phyloP scores from a whole-genome alignment of 2,329 filamentous ascomycete genomes.

The Nakataea oryzae region DNA sequence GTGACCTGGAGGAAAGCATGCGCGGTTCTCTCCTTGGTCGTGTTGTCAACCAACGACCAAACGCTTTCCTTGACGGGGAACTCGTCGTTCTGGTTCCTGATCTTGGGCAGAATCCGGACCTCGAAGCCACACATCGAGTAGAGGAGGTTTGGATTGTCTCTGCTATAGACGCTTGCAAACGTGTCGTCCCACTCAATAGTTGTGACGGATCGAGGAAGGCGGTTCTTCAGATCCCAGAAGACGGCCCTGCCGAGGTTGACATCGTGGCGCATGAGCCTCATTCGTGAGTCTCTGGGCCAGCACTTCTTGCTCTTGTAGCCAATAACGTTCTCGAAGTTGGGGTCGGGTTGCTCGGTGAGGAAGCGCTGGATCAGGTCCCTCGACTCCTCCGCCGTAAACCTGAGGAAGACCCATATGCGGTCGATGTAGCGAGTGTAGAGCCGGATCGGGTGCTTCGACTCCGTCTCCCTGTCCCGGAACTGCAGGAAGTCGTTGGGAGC shows the following conservation, averaged over 20 bases:
- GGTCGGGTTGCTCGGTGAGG: constrained; percentile 94
- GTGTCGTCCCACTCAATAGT: constrained; percentile 99
- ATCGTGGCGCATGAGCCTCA: constrained; percentile 97
- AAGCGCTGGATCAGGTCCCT: constrained; percentile 94
- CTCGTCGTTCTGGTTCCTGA: constrained; percentile 87
- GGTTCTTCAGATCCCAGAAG: constrained; percentile 98
- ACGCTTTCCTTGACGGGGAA: constrained; percentile 97
- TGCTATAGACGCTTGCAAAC: constrained; percentile 94
- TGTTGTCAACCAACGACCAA: constrained; percentile 94
- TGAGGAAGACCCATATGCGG: constrained; percentile 95
- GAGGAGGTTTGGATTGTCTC: constrained; percentile 91
- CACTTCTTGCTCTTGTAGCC: constrained; percentile 99
- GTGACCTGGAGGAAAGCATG: constrained; percentile 97
- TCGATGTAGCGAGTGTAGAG: constrained; percentile 98
- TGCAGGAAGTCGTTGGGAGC: constrained; percentile 96
- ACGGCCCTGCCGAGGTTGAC: constrained; percentile 95
- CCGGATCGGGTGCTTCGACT: constrained; percentile 88
- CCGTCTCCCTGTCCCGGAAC: constrained; percentile 86
- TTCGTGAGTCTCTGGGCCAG: constrained; percentile 94
- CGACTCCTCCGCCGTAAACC: constrained; percentile 89
- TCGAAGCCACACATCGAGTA: constrained; percentile 99
- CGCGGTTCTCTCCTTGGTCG: constrained; percentile 91
- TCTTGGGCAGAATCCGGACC: constrained; percentile 91
- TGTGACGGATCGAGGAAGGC: constrained; percentile 84
- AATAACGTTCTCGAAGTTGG: constrained; percentile 98